A percentile compares a stretch with the other conserved stretches of the same genome.
Evolutionary conservation across 2,329 filamentous ascomycete species (phyloP).

Genomic region (Cladophialophora immunda): DNA sequence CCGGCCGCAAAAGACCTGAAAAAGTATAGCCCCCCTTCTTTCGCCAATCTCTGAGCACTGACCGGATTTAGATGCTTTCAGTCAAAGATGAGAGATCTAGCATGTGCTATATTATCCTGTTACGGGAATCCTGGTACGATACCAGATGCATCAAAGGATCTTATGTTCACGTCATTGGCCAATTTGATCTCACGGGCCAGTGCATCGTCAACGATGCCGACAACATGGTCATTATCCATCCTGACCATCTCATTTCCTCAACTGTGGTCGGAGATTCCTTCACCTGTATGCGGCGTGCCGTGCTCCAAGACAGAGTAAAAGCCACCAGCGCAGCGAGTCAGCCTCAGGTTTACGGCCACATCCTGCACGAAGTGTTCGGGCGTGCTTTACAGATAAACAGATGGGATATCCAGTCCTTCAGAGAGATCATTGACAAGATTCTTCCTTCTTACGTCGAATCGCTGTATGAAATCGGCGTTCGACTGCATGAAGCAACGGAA

Average conservation of each 20-base stretch:
- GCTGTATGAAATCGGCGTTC: constrained; percentile 84
- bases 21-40: constrained; percentile 66
- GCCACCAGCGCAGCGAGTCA: constrained; percentile 81
- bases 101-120: constrained; percentile 71
- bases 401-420: constrained; percentile 77
- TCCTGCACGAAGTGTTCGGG: constrained; percentile 96
- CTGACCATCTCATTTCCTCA: constrained; percentile 92
- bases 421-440: constrained; percentile 70
- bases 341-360: constrained; percentile 87
- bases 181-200: constrained; percentile 73
- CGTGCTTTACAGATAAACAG: constrained; percentile 82
- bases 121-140: constrained; percentile 87
- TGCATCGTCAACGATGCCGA: constrained; percentile 83
- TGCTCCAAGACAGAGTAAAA: constrained; percentile 94
- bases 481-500: constrained; percentile 74
- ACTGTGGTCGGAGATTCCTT: constrained; percentile 98
- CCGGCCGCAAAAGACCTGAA: constrained; percentile 68
- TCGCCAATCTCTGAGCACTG: constrained; percentile 36
- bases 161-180: constrained; percentile 86
- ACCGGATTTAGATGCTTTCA: constrained; percentile 72
- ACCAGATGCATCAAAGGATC: constrained; percentile 77
- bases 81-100: constrained; percentile 80
- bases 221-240: constrained; percentile 89
- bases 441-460: constrained; percentile 85
- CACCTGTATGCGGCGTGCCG: constrained; percentile 85